Conservation (phyloP, 2,329 filamentous ascomycete species). For the Cercospora sp. region DNA sequence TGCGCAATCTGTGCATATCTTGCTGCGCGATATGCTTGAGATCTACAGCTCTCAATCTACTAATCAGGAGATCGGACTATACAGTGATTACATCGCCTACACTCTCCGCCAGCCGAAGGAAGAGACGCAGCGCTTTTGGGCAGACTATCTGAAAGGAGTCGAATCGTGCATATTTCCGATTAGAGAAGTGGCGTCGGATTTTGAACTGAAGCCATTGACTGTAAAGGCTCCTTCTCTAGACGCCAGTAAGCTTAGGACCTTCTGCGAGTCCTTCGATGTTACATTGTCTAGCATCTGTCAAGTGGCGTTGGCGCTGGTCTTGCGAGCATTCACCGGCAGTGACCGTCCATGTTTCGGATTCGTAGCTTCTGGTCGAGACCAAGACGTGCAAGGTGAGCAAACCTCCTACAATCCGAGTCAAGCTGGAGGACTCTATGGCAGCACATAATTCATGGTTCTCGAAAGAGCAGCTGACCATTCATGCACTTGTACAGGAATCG, state of each 20-base stretch:
- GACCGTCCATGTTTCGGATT: neutral
- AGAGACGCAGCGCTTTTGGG: neutral
- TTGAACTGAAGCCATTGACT: neutral
- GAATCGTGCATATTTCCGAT: neutral
- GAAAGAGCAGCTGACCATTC: too few species aligned
- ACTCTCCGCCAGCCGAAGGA: neutral
- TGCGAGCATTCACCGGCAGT: neutral
- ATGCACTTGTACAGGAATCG: neutral
- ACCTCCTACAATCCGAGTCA: too few species aligned
- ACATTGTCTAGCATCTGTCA: neutral
- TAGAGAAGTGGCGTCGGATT: neutral
- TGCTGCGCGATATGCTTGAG: neutral
- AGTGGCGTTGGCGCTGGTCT: neutral
- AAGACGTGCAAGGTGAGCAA: neutral
- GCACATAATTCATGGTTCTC: too few species aligned
- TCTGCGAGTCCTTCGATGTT: neutral
- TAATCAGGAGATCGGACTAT: neutral
- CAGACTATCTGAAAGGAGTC: neutral
- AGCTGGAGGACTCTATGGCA: too few species aligned
- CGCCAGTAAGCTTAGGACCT: neutral
- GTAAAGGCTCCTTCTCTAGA: neutral
- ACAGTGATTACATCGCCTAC: neutral
- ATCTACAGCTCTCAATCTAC: neutral
- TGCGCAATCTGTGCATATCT: neutral
- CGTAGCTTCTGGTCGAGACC: neutral